These are phyloP conservation scores for Trametes cingulata DNA, from an alignment of 768 basidiomycete genomes.

Conservation along the genomic window DNA sequence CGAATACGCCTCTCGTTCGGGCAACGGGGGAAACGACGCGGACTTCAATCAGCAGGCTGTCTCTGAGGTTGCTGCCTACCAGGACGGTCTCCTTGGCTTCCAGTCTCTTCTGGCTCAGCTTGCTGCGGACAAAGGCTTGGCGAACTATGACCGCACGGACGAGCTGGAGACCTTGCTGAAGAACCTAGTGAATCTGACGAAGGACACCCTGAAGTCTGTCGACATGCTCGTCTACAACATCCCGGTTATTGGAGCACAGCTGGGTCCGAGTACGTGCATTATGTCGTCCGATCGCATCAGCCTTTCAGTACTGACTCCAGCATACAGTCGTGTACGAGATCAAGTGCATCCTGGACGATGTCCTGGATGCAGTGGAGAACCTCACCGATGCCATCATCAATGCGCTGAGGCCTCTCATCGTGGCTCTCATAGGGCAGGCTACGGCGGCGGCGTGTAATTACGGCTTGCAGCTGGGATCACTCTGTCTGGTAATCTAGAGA, in stretches of 20 bases:
- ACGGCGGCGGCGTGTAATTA: constrained; percentile 25
- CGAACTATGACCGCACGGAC: constrained; percentile 47
- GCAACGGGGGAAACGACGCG: constrained; percentile 20
- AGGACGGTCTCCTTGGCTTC: constrained; percentile 35
- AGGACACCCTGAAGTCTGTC: constrained; percentile 42
- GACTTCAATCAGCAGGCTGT: constrained; percentile 41
- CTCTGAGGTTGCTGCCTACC: constrained; percentile 38
- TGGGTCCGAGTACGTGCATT: constrained; percentile 54
- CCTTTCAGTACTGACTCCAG: neutral
- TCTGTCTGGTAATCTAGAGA: constrained; percentile 23
- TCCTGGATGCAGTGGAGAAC: constrained; percentile 52
- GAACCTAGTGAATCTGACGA: constrained; percentile 48
- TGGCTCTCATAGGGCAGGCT: constrained; percentile 28
- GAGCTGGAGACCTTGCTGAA: constrained; percentile 52
- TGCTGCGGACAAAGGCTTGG: constrained; percentile 48
- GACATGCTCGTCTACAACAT: constrained; percentile 37
- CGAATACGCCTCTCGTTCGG: neutral
- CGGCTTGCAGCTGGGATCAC: constrained; percentile 25
- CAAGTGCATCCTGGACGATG: constrained; percentile 58
- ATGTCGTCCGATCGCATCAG: neutral
- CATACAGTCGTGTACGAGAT: constrained; percentile 54
- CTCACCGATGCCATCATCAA: constrained; percentile 43
- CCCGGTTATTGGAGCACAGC: constrained; percentile 49
- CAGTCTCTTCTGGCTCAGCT: constrained; percentile 31
- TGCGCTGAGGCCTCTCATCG: constrained; percentile 39